Evolutionary conservation across 2,329 filamentous ascomycete genomes (phyloP).

Genomic region (Cryphonectria radicalis): DNA sequence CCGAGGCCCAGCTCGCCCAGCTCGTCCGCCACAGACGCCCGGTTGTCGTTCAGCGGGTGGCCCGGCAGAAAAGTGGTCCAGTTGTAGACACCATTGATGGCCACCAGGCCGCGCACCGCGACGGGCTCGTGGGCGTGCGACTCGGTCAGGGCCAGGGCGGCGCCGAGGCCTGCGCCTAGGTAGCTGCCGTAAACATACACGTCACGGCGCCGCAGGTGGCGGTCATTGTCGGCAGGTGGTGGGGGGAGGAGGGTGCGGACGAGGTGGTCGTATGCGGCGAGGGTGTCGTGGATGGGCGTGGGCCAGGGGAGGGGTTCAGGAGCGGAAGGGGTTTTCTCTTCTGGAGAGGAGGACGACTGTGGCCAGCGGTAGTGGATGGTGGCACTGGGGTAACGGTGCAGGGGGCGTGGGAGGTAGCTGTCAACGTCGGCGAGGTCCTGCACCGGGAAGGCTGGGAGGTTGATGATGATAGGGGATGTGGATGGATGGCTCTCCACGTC

Average conservation of each 20-base stretch:
- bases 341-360: not conserved
- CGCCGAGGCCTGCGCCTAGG: conserved; percentile 61
- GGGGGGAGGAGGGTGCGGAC: conserved; percentile 50
- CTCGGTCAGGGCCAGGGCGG: conserved; percentile 62
- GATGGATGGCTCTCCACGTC: conserved; percentile 46
- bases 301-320: conserved; percentile 52
- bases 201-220: conserved; percentile 40
- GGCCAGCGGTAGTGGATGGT: conserved; percentile 66
- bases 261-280: conserved; percentile 60
- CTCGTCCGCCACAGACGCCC: conserved; percentile 31
- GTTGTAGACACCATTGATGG: conserved; percentile 66
- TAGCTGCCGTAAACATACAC: conserved; percentile 60
- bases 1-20: conserved; percentile 25
- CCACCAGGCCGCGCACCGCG: conserved; percentile 57
- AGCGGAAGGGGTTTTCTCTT: not conserved
- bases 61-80: conserved; percentile 65
- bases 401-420: conserved; percentile 45
- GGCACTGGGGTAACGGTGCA: conserved; percentile 51
- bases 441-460: conserved; percentile 56
- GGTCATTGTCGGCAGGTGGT: conserved; percentile 26
- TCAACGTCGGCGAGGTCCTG: conserved; percentile 32
- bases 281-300: conserved; percentile 59
- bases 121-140: conserved; percentile 47
- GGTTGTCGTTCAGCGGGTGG: conserved; percentile 48
- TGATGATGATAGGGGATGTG: conserved; percentile 54